phyloP scores from a whole-genome alignment of 2,329 filamentous ascomycete species.

The Dactylellina drechsleri region DNA sequence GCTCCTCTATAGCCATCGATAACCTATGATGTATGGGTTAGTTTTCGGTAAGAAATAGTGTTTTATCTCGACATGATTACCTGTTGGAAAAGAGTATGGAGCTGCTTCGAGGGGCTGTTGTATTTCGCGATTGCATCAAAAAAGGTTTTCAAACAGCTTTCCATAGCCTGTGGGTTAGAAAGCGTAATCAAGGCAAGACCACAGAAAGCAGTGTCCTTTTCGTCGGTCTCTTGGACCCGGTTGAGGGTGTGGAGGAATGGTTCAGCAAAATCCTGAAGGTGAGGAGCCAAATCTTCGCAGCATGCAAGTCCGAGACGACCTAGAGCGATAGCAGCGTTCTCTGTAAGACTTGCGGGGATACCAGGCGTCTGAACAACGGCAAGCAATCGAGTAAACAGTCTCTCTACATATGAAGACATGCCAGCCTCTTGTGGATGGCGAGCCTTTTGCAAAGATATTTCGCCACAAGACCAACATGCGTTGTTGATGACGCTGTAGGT shows the following conservation, averaged over 20 bases:
- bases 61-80: slow-evolving; percentile 65
- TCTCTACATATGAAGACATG: slow-evolving; percentile 80
- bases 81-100: slow-evolving; percentile 78
- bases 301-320: slow-evolving; percentile 86
- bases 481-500: slow-evolving; percentile 97
- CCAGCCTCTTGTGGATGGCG: slow-evolving; percentile 63
- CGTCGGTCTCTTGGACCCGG: slow-evolving; percentile 85
- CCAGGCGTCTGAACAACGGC: slow-evolving; percentile 85
- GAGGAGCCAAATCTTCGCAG: slow-evolving; percentile 78
- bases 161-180: slow-evolving; percentile 90
- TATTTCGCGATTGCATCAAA: slow-evolving; percentile 86
- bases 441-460: slow-evolving; percentile 84
- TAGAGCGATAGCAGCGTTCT: slow-evolving; percentile 93
- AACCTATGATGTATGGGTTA: slow-evolving; percentile 29
- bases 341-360: slow-evolving; percentile 84
- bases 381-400: slow-evolving; percentile 79
- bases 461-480: slow-evolving; percentile 94
- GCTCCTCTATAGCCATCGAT: slow-evolving; percentile 29
- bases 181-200: slow-evolving; percentile 87
- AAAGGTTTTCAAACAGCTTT: slow-evolving; percentile 81
- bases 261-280: slow-evolving; percentile 80
- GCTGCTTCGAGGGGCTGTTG: slow-evolving; percentile 73
- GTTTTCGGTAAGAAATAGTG: not conserved
- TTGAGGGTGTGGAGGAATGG: slow-evolving; percentile 84
- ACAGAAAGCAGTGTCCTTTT: slow-evolving; percentile 92